Percentiles rank a stretch among this genome's conserved stretches.
These are phyloP conservation scores for Fallopia convolvulus DNA, from an alignment of 148 eudicot genomes.

Conservation along the genomic window DNA sequence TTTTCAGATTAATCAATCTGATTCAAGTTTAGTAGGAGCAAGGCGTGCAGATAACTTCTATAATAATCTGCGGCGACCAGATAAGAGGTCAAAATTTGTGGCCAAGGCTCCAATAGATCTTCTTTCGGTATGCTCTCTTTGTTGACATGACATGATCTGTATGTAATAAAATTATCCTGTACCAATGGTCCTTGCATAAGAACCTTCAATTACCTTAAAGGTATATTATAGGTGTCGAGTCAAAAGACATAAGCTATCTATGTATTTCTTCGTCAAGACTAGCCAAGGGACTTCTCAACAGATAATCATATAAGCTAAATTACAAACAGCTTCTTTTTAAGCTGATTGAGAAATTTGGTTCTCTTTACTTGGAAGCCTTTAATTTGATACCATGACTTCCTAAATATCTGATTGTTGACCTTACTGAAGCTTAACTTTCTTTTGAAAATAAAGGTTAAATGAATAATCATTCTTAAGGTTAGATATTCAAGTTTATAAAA, in stretches of 20 bases:
- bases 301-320: neutral
- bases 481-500: neutral
- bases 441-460: neutral
- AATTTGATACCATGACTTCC: neutral
- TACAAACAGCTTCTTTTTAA: neutral
- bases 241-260: neutral
- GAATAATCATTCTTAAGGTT: neutral
- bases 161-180: neutral
- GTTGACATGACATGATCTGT: neutral
- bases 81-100: constrained; percentile 19
- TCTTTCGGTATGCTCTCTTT: constrained; percentile 19
- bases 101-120: constrained; percentile 17
- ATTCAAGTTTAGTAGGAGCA: neutral
- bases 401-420: neutral
- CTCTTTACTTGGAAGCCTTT: neutral
- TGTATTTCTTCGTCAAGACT: neutral
- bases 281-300: neutral
- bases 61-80: constrained; percentile 14
- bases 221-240: neutral
- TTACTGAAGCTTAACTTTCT: neutral
- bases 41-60: neutral
- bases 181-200: neutral
- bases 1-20: neutral
- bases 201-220: neutral
- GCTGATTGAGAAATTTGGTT: neutral